These are phyloP conservation scores for Mollisiaceae sp. DNA, from an alignment of 2,329 filamentous ascomycete species.

Conservation along the genomic window DNA sequence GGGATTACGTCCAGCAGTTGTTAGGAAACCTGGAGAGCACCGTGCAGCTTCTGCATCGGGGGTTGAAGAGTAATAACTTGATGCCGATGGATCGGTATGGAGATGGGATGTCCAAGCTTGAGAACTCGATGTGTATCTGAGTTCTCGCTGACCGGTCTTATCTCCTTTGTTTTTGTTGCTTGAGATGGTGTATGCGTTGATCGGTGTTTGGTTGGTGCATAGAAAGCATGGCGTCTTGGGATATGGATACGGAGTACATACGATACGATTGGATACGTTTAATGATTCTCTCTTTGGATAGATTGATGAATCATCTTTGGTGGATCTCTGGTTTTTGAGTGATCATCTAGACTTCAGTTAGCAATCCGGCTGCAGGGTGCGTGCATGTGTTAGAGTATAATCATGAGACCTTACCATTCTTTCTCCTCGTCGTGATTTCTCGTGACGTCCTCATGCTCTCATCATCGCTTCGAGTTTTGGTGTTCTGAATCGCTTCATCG, in stretches of 20 bases:
- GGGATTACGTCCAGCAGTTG: constrained; percentile 5
- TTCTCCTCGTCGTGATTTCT: not conserved
- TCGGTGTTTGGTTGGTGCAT: not conserved
- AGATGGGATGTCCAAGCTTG: not conserved
- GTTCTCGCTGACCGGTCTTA: not conserved
- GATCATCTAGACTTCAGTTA: not conserved
- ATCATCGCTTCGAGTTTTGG: not conserved
- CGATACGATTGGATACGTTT: not conserved
- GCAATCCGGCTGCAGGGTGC: not conserved
- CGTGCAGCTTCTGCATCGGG: not conserved
- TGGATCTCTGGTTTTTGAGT: not conserved
- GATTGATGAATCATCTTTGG: not conserved
- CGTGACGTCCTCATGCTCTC: not conserved
- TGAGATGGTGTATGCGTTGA: not conserved
- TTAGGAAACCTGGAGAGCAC: not conserved
- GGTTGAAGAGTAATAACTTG: not conserved
- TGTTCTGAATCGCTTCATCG: not conserved
- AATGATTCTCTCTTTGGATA: not conserved
- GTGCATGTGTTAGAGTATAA: constrained; percentile 8
- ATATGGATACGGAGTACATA: not conserved
- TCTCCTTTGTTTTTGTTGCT: not conserved
- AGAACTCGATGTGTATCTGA: constrained; percentile 5
- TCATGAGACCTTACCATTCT: not conserved
- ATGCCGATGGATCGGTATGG: not conserved
- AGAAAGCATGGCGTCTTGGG: not conserved